Conservation (phyloP, 2,329 filamentous ascomycete species). For the Exophiala oligosperma region DNA sequence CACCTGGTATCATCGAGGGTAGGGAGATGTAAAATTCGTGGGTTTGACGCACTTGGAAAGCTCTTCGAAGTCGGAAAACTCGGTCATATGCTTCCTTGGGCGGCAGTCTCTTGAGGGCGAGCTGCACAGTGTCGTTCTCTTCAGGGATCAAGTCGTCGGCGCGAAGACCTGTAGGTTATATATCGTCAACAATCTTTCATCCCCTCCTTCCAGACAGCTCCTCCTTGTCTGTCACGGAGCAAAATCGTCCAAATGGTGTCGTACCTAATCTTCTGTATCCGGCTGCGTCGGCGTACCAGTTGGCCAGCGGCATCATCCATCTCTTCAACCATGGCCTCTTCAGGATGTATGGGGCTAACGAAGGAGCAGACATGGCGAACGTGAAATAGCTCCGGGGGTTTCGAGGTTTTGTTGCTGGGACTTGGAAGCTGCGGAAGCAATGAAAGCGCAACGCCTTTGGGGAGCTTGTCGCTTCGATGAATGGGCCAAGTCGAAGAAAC, state of each 20-base stretch:
- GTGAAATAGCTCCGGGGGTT: background rate
- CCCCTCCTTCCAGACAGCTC: background rate
- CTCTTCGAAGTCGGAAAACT: conserved; percentile 93
- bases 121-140: conserved; percentile 82
- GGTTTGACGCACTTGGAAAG: conserved; percentile 69
- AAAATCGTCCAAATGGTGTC: conserved; percentile 56
- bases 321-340: conserved; percentile 83
- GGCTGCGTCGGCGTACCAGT: conserved; percentile 85
- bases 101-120: conserved; percentile 85
- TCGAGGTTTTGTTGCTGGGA: background rate
- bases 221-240: too few relatives aligned
- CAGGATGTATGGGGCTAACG: conserved; percentile 72
- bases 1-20: background rate
- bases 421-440: background rate
- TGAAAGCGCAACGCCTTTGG: background rate
- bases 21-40: too few relatives aligned
- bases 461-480: too few relatives aligned
- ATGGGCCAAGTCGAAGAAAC: too few relatives aligned
- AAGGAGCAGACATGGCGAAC: conserved; percentile 68
- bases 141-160: conserved; percentile 94
- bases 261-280: conserved; percentile 93
- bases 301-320: conserved; percentile 76
- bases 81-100: conserved; percentile 94
- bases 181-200: conserved; percentile 9
- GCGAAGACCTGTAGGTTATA: conserved; percentile 51